phyloP scores from a whole-genome alignment of 176 grass and related monocot species.

The Pontederia paniculata region DNA sequence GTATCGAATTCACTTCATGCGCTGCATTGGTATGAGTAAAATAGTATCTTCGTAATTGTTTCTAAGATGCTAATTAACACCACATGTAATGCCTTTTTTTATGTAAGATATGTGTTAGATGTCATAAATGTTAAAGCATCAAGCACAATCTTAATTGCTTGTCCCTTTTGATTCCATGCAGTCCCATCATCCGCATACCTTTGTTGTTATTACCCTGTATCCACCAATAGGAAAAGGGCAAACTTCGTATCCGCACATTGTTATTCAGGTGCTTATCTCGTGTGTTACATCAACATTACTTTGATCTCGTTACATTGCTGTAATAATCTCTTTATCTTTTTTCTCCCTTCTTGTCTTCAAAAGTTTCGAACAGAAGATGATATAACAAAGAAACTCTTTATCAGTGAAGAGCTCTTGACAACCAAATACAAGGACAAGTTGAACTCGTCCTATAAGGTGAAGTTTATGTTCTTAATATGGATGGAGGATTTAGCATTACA shows the following conservation, averaged over 20 bases:
- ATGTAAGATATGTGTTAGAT: too few species aligned
- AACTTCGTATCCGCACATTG: conserved; percentile 92
- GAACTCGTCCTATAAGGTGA: conserved; percentile 61
- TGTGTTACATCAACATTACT: conserved; percentile 7
- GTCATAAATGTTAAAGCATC: too few species aligned
- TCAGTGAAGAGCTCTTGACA: conserved; percentile 60
- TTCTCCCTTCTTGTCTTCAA: conserved; percentile 23
- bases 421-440: conserved; percentile 80
- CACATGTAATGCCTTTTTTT: too few species aligned
- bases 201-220: conserved; percentile 86
- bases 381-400: conserved; percentile 39
- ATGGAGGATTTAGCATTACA: too few species aligned
- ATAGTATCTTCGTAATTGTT: too few species aligned
- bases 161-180: too few species aligned
- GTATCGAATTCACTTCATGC: neutral
- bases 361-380: conserved; percentile 74
- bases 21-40: too few species aligned
- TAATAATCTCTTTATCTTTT: conserved; percentile 15
- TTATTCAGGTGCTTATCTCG: conserved; percentile 66
- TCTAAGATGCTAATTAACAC: too few species aligned
- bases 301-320: conserved; percentile 6
- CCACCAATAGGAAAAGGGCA: conserved; percentile 96
- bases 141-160: too few species aligned
- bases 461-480: too few species aligned
- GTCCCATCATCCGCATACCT: conserved; percentile 89